Evolutionary conservation across 1,284 basidiomycete species (phyloP), one percentile per base, ranked within the genome.

Genomic region (Melampsora abietis-canadensis): DNA sequence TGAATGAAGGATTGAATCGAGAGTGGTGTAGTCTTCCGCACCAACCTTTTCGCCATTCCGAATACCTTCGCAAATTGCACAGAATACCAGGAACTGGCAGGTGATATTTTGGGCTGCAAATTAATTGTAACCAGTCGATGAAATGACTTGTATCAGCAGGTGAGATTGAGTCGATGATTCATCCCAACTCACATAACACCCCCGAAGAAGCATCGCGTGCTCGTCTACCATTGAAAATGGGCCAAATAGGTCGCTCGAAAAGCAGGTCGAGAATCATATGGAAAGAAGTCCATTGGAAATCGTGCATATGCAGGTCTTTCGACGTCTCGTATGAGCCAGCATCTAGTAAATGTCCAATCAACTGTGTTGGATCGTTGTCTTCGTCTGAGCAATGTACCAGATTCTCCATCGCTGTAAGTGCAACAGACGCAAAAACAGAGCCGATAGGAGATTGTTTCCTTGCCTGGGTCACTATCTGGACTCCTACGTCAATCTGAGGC

Each of bases 271-370:
- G 27, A 21, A 57, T 30, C n/a, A 57, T 21, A 10, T 57, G 51
- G 27, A 57, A 57, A 57, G 51, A 57, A n/a, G 27, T 57, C 51
- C 51, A 57, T 57, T 57, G 51, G 8, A 57, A 15, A 30, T 57
- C n/a, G 51, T 57, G 51, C 21, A 24, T 57, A 8, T 21, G 51
- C n/a, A 57, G 27, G 5, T 57, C 51, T 30, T 57, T 57, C n/a
- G 7, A 24, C 1, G 27, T 30, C 8, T 57, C 27, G 15, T 57
- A 57, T 57, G 51, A 7, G 27, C 21, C n/a, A 7, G n/a, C 8
- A 30, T 57, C 27, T 14, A 57, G 27, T 21, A 57, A 21, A 24
- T 57, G 21, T 15, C 51, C 51, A 21, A 10, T 57, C n/a, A 57
- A 30, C 7, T 30, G n/a, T 21, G 27, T 57, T 1, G 51, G 51